Evolutionary conservation across 2,329 filamentous ascomycete genomes (phyloP).

Genomic region (Uncinocarpus reesii): DNA sequence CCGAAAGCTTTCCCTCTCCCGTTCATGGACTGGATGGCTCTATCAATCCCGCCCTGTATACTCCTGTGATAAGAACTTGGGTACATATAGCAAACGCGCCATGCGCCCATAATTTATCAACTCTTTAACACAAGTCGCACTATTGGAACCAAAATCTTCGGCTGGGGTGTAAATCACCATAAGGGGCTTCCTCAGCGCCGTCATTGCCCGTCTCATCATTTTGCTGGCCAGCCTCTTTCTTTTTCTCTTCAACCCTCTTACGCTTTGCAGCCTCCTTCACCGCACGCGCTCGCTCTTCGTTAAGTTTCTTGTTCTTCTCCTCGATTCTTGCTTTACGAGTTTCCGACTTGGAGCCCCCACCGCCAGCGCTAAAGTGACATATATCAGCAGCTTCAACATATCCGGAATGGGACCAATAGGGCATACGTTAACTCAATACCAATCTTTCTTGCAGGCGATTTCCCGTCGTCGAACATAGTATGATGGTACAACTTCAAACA

Average conservation of each 20-base stretch:
- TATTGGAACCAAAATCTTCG: slow-evolving; percentile 12
- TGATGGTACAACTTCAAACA: slow-evolving; percentile 88
- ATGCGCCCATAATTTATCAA: neutral
- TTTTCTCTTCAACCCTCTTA: slow-evolving; percentile 36
- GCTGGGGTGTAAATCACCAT: slow-evolving; percentile 14
- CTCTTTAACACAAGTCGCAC: neutral
- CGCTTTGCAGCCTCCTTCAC: slow-evolving; percentile 41
- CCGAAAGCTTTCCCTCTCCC: neutral
- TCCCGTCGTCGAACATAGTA: slow-evolving; percentile 56
- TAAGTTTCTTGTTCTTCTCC: slow-evolving; percentile 75
- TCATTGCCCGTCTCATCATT: slow-evolving; percentile 21
- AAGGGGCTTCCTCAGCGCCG: slow-evolving; percentile 5
- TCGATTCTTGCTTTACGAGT: slow-evolving; percentile 65
- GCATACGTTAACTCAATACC: slow-evolving; percentile 83
- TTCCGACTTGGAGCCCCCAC: slow-evolving; percentile 68
- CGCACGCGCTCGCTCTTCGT: slow-evolving; percentile 52
- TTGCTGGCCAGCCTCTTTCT: slow-evolving; percentile 23
- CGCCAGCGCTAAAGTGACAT: slow-evolving; percentile 52
- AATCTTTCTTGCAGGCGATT: slow-evolving; percentile 57
- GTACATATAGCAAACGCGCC: neutral
- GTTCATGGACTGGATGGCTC: neutral
- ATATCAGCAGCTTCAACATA: slow-evolving; percentile 3
- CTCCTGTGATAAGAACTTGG: neutral
- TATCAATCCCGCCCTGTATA: neutral
- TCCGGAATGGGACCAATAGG: slow-evolving; percentile 36